Evolutionary conservation across 192 early-diverging fungal species (phyloP).

Genomic region (Dissophora globulifera): DNA sequence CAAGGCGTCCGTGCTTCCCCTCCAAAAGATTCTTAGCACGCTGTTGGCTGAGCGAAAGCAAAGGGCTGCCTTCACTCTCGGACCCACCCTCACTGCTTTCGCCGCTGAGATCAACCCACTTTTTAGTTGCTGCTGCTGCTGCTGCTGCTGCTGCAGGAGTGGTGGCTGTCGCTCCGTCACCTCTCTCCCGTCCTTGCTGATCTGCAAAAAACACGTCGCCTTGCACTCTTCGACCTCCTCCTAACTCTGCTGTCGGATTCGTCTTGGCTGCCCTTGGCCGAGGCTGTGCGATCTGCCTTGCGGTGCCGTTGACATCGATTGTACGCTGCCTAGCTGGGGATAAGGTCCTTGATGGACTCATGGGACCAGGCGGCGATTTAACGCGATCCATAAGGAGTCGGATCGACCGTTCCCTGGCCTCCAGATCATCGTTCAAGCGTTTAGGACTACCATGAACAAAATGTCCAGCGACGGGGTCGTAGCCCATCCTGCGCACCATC

Average conservation of each 20-base stretch:
- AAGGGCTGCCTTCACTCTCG: background rate
- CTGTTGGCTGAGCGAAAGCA: conserved; percentile 28
- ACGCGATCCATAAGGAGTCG: conserved; percentile 38
- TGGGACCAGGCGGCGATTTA: conserved; percentile 33
- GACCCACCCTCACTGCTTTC: conserved; percentile 5
- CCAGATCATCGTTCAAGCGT: conserved; percentile 26
- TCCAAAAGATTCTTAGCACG: conserved; percentile 29
- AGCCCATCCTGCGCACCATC: conserved; percentile 50
- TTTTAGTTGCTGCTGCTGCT: background rate
- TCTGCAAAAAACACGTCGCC: conserved; percentile 27
- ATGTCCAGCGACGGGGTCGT: conserved; percentile 42
- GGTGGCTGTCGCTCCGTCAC: no score
- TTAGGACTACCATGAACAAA: conserved; percentile 49
- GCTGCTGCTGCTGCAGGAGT: no score
- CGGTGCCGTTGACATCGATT: conserved; percentile 20
- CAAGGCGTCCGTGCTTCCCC: background rate
- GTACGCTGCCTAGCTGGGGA: conserved; percentile 5
- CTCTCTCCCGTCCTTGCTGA: background rate
- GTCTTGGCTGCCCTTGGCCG: conserved; percentile 5
- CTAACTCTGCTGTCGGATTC: background rate
- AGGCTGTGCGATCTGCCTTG: conserved; percentile 12
- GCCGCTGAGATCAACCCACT: conserved; percentile 30
- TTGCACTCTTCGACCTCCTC: conserved; percentile 9
- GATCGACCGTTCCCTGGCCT: conserved; percentile 46
- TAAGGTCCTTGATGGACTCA: background rate